Conservation (phyloP, 169 alveolate species). For the Plasmodium coatneyi region DNA sequence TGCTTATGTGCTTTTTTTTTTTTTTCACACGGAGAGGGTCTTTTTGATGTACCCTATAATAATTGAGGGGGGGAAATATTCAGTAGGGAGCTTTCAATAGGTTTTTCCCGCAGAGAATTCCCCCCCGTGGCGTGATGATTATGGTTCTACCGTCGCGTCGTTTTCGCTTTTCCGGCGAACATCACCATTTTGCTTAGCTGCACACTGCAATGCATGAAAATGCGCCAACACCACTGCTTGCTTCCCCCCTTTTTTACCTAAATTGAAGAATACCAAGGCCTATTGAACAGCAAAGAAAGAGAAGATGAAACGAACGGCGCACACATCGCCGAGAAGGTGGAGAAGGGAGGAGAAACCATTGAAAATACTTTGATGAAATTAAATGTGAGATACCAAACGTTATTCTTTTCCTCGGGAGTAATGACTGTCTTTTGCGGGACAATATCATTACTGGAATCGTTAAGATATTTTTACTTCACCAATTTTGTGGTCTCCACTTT, state of each 20-base stretch:
- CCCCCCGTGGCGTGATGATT: neutral
- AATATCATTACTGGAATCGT: constrained; percentile 81
- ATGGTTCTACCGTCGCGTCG: neutral
- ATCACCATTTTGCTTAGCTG: neutral
- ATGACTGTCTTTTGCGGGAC: constrained; percentile 86
- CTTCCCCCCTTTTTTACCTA: neutral
- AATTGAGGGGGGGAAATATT: neutral
- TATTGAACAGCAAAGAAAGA: constrained; percentile 52
- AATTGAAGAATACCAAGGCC: constrained; percentile 54
- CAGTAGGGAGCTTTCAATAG: neutral
- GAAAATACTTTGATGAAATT: constrained; percentile 90
- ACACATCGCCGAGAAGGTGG: constrained; percentile 79
- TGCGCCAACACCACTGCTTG: neutral
- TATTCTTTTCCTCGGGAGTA: constrained; percentile 89
- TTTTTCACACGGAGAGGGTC: neutral
- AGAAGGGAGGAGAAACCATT: constrained; percentile 91
- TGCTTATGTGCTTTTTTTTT: neutral
- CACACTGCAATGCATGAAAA: neutral
- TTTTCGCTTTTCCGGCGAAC: neutral
- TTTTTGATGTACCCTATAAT: neutral
- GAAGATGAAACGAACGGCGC: constrained; percentile 70
- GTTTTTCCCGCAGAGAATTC: neutral
- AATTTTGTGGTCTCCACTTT: constrained; percentile 81
- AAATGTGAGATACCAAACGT: constrained; percentile 90
- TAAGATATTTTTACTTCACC: constrained; percentile 82